These are phyloP conservation scores for Komagataella pseudopastoris DNA, from an alignment of 805 yeast genomes.

Conservation along the genomic window DNA sequence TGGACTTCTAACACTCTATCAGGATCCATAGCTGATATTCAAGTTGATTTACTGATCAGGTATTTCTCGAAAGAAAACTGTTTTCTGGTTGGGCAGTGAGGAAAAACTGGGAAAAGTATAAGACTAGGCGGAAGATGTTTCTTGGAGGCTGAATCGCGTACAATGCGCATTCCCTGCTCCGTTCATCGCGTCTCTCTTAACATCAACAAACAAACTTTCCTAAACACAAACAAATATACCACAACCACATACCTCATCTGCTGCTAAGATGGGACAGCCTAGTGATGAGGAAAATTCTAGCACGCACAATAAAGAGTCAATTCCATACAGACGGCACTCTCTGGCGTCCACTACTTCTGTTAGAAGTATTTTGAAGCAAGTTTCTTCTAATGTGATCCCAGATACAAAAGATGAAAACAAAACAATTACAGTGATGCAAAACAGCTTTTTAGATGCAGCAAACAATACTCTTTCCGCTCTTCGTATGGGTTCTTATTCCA, in stretches of 20 bases:
- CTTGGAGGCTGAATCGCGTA: neutral
- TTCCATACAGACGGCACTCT: neutral
- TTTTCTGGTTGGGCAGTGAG: neutral
- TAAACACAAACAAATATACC: neutral
- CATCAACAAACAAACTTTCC: neutral
- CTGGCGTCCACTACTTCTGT: neutral
- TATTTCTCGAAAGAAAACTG: neutral
- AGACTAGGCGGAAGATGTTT: neutral
- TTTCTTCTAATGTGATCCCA: neutral
- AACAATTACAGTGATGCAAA: neutral
- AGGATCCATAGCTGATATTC: neutral
- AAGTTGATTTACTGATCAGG: neutral
- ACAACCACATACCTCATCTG: neutral
- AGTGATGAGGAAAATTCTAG: neutral
- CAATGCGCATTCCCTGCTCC: neutral
- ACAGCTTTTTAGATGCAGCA: neutral
- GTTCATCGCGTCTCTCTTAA: neutral
- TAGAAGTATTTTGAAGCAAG: neutral
- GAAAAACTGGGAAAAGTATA: neutral
- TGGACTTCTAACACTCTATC: slow-evolving; percentile 20
- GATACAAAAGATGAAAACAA: neutral
- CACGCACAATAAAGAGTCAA: neutral
- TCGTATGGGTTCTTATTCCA: neutral
- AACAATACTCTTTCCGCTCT: neutral
- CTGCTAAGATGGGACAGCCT: neutral